A percentile compares a stretch with the other conserved stretches of the same genome.
These are phyloP conservation scores for Iris macrosiphon DNA, from an alignment of 106 monocot genomes.

Conservation along the genomic window DNA sequence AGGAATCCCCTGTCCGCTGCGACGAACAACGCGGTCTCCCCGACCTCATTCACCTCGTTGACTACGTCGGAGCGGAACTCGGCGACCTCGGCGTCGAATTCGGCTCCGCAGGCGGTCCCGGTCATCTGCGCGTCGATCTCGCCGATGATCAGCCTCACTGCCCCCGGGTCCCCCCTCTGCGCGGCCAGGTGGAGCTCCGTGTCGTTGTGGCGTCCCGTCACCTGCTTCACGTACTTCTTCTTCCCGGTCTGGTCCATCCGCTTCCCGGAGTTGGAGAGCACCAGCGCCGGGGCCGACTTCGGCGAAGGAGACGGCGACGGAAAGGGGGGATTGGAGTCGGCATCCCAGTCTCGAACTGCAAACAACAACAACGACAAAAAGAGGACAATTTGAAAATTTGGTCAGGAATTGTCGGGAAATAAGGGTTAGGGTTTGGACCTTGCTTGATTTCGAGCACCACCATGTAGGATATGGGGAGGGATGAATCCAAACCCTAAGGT, in stretches of 20 bases:
- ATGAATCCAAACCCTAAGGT: too few species aligned
- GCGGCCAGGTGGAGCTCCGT: slow-evolving; percentile 68
- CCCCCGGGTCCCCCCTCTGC: slow-evolving; percentile 39
- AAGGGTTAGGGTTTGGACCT: too few species aligned
- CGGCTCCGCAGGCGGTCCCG: slow-evolving; percentile 22
- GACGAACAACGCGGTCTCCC: slow-evolving; percentile 49
- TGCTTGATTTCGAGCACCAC: too few species aligned
- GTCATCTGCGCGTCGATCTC: slow-evolving; percentile 33
- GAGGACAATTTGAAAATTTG: too few species aligned
- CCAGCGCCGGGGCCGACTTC: slow-evolving; percentile 24
- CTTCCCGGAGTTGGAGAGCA: slow-evolving; percentile 45
- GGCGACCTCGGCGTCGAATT: slow-evolving; percentile 31
- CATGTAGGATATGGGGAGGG: too few species aligned
- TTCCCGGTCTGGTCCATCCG: slow-evolving; percentile 28
- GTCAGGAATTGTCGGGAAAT: too few species aligned
- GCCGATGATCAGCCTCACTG: slow-evolving; percentile 24
- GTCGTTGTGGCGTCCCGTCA: slow-evolving; percentile 61
- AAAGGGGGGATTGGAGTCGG: background rate
- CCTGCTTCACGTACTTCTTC: slow-evolving; percentile 70
- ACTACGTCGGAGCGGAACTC: slow-evolving; percentile 39
- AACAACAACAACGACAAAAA: too few species aligned
- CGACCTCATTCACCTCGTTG: slow-evolving; percentile 53
- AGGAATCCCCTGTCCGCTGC: slow-evolving; percentile 48
- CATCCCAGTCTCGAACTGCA: too few species aligned
- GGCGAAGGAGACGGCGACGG: slow-evolving; percentile 6